Evolutionary conservation across 1,139 yeast species (phyloP).

Genomic region (Geotrichum klebahnii): DNA sequence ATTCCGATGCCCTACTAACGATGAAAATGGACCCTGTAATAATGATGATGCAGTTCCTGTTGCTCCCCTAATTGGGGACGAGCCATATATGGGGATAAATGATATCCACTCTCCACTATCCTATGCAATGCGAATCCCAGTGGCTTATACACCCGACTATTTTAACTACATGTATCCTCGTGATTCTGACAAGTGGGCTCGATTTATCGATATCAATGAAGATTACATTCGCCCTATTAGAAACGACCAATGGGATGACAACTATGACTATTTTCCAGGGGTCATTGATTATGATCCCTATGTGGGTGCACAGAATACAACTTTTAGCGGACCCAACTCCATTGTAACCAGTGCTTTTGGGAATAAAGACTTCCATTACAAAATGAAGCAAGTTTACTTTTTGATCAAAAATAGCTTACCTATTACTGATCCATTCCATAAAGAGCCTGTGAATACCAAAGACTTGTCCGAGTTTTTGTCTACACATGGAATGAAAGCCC

Average conservation of each 20-base stretch:
- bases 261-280: too few relatives aligned
- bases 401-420: neutral
- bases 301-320: neutral
- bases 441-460: neutral
- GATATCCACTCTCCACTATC: slow-evolving; percentile 18
- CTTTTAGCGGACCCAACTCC: too few relatives aligned
- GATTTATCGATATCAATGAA: slow-evolving; percentile 25
- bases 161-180: slow-evolving; percentile 28
- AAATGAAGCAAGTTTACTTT: neutral
- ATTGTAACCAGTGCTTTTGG: neutral
- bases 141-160: slow-evolving; percentile 33
- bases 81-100: slow-evolving; percentile 29
- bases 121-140: slow-evolving; percentile 25
- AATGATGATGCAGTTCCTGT: slow-evolving; percentile 27
- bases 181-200: slow-evolving; percentile 27
- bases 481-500: slow-evolving; percentile 6
- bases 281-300: neutral
- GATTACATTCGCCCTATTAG: neutral
- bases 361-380: neutral
- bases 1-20: slow-evolving; percentile 26
- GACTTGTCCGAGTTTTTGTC: neutral
- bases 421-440: slow-evolving; percentile 1
- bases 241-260: too few relatives aligned
- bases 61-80: slow-evolving; percentile 32
- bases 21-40: slow-evolving; percentile 10